Base-by-base conservation (phyloP, 192 early-diverging fungal species). In the Backusella australiensis region DNA sequence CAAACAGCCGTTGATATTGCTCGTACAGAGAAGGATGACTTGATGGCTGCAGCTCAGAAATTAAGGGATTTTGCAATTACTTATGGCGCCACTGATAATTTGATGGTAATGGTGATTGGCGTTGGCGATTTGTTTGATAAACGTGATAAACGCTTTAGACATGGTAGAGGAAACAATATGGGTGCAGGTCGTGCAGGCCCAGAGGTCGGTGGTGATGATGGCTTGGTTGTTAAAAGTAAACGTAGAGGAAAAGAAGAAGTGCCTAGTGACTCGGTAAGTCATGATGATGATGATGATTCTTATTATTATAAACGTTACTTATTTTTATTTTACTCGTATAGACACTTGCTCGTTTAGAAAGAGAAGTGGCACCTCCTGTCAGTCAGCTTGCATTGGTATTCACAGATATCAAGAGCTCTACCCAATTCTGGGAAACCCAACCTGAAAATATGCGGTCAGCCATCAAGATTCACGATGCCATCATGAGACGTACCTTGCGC, bases 401-500 rank as follows among this genome's bases (percentile, higher is more conserved):
- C 77, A 97, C 96, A 0, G 96, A 97, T 81, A 95, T 97, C 81
- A 96, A 96, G 68, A 95, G 93, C 80, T 97, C 96, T 29, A 97
- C 96, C 1, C 88, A 91, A 5, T 84, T 95, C n/a, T 97, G 96
- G 96, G 96, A 97, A 81, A 95, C 87, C 23, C 88, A 93, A 69
- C 91, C 89, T 2, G 82, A 86, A 29, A 95, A 94, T 1, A 97
- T 97, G 96, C 86, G 91, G 39, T 86, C 89, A 65, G 94, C 96
- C 1, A 94, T 96, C 82, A 93, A 95, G 80, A 88, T 92, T 17
- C 96, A 97, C 81, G 94, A 96, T 74, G 73, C 83, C 42, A 87
- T 93, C 6, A 95, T 97, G 94, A 87, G 96, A 19, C 89, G 93
- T 56, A 87, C 92, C 66, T 82, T 97, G 42, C 90, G 93, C 46